These are phyloP conservation scores for Botrytis fragariae DNA, from an alignment of 2,329 filamentous ascomycete genomes.

Conservation along the genomic window DNA sequence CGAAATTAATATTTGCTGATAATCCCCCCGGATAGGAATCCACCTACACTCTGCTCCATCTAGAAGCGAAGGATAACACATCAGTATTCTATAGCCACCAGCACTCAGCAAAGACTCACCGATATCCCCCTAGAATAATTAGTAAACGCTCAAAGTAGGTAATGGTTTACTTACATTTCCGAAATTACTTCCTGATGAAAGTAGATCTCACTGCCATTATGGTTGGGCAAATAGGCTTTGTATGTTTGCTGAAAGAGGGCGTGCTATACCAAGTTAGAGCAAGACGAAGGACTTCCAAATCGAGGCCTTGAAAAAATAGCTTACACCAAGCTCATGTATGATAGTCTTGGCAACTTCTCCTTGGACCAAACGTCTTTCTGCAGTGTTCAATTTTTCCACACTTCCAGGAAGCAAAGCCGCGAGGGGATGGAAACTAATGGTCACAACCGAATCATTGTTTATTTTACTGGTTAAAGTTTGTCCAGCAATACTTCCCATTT, in stretches of 20 bases:
- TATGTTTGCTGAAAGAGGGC: not conserved
- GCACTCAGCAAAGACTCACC: not conserved
- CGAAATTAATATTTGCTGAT: not conserved
- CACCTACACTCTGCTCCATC: not conserved
- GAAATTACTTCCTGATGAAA: not conserved
- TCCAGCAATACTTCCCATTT: not conserved
- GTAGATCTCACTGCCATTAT: not conserved
- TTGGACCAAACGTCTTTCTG: not conserved
- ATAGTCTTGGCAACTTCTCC: conserved; percentile 2
- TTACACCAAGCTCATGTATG: conserved; percentile 17
- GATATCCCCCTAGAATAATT: not conserved
- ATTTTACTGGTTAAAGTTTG: not conserved
- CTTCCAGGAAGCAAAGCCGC: conserved; percentile 13
- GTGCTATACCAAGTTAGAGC: not conserved
- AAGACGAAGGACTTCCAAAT: too few species aligned
- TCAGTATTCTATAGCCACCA: not conserved
- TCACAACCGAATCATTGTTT: not conserved
- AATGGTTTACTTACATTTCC: not conserved
- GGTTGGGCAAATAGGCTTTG: not conserved
- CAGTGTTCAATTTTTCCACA: conserved; percentile 9
- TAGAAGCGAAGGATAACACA: not conserved
- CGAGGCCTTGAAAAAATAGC: not conserved
- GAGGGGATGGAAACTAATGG: not conserved
- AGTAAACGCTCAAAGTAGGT: not conserved
- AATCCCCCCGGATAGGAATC: not conserved